Base-by-base conservation (phyloP, 1,139 yeast species). In the Nakaseomyces uthaithaninus region DNA sequence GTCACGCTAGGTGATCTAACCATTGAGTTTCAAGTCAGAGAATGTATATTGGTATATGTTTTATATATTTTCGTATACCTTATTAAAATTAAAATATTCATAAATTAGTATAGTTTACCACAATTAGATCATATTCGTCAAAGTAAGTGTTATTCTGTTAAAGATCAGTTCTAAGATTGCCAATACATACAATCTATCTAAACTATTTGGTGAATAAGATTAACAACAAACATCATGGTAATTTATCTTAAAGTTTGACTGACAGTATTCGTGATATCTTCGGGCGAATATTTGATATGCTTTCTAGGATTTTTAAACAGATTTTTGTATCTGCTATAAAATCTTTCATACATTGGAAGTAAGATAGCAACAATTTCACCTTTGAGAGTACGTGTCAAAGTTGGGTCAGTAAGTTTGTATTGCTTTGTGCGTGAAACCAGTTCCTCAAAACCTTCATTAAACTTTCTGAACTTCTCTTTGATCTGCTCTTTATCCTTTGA, bases 391-490 rank as follows among this genome's bases (percentile, higher is more conserved):
- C 71, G 71, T 47, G 79, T 75, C 57, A 89, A 67, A 35, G 70
- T 71, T 6, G 76, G 72, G 55, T 87, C 94, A 10, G 79, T 72
- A 36, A 86, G 71, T 46, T 74, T 72, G 61, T 78, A 77, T 48
- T 70, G 68, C 55, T 77, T 77, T 58, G 84, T 80, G 43, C 73
- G 72, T 38, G 71, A 69, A 18, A 82, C 69, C 35, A 91, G 73
- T 39, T 75, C 80, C 45, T 86, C 95, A 56, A 86, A 83, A 40
- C 89, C 85, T 23, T 77, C 77, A 54, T 91, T 89, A 64, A 91
- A 89, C 42, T 68, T 75, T 50, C 73, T 75, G 66, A 87, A 89
- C 55, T 85, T 78, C 45, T 91, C 96, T 56, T 91, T 93, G 44
- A 89, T 77, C 42, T 73, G 76, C 40, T 87, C 96, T 47, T 78